phyloP scores from a whole-genome alignment of 2,329 filamentous ascomycete genomes.

The Furcasterigmium furcatum region DNA sequence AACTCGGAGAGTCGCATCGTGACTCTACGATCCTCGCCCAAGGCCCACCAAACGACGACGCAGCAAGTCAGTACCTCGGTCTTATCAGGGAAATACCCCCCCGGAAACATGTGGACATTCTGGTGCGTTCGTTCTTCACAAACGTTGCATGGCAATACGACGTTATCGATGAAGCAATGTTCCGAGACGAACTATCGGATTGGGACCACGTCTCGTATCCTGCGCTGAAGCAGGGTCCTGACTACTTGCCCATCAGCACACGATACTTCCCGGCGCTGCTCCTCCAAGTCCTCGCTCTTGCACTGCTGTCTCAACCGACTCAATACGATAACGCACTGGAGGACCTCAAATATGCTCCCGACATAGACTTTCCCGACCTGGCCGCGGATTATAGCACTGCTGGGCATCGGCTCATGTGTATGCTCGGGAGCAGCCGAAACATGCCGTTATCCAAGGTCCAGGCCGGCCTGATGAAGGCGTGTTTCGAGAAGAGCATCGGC shows the following conservation, averaged over 20 bases:
- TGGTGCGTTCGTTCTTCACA: conserved; percentile 6
- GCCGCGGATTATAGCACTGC: conserved; percentile 8
- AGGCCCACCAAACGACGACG: neutral
- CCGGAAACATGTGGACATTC: conserved; percentile 3
- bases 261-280: conserved; percentile 8
- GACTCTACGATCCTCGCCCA: neutral
- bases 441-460: conserved; percentile 4
- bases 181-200: conserved; percentile 1
- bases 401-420: conserved; percentile 1
- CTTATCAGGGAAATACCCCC: conserved; percentile 6
- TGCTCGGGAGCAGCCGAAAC: conserved; percentile 2
- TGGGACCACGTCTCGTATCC: conserved; percentile 6
- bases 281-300: conserved; percentile 6
- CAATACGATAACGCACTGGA: conserved; percentile 4
- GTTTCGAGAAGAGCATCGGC: conserved; percentile 8
- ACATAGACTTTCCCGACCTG: conserved; percentile 7
- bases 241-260: neutral
- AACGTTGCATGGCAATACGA: conserved; percentile 10
- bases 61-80: conserved; percentile 2
- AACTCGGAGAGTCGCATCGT: neutral
- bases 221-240: conserved; percentile 3
- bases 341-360: conserved; percentile 7
- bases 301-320: conserved; percentile 5
- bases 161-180: conserved; percentile 7
- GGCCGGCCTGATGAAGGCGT: conserved; percentile 4